Conservation (phyloP, 2,329 filamentous ascomycete species). For the Diaporthe sp. region DNA sequence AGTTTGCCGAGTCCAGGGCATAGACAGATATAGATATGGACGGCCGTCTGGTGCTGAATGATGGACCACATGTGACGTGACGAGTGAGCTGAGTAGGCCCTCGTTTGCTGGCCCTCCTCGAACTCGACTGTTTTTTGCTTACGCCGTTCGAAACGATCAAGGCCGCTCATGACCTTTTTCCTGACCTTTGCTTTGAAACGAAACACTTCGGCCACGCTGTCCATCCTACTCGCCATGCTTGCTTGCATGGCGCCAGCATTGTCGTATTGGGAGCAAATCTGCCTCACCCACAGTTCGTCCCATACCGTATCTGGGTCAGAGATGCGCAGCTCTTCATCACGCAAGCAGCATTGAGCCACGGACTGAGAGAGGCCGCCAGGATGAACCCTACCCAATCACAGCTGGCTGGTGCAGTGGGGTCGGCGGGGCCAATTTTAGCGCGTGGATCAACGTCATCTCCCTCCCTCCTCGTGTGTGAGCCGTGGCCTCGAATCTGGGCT, state of each 20-base stretch:
- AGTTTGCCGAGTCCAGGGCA: constrained; percentile 57
- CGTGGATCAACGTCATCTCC: constrained; percentile 39
- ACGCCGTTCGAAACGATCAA: constrained; percentile 18
- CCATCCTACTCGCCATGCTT: not conserved
- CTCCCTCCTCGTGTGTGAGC: not conserved
- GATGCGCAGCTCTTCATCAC: not conserved
- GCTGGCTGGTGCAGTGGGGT: not conserved
- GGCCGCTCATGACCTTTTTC: not conserved
- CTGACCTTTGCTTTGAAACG: constrained; percentile 9
- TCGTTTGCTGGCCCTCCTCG: not conserved
- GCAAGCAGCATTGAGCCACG: not conserved
- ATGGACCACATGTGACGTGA: not conserved
- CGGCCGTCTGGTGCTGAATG: not conserved
- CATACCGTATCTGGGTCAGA: not conserved
- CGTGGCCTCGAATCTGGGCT: not conserved
- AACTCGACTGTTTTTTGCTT: not conserved
- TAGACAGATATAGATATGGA: constrained; percentile 19
- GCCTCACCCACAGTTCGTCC: not conserved
- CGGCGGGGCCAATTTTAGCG: constrained; percentile 30
- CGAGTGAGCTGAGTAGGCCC: not conserved
- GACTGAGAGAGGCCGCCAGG: constrained; percentile 12
- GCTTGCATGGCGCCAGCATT: not conserved
- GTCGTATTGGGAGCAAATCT: not conserved
- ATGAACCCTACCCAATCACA: constrained; percentile 23
- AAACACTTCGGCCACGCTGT: not conserved